These are phyloP conservation scores for Bullera alba DNA, from an alignment of 768 basidiomycete species.

Conservation along the genomic window DNA sequence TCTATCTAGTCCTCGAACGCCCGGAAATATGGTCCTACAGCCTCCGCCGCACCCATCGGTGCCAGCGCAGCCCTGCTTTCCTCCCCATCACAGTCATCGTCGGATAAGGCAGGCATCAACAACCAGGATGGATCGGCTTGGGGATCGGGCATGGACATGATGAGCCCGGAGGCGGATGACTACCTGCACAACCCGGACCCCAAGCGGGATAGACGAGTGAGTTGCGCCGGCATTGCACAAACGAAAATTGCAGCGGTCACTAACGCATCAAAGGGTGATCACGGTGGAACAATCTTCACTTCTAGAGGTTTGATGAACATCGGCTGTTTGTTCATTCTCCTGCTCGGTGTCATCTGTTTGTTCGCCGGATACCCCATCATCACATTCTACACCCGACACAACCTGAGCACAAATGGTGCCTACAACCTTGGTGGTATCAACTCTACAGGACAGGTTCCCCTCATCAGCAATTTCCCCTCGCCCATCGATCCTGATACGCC, in stretches of 20 bases:
- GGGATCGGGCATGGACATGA: conserved; percentile 16
- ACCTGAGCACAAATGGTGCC: conserved; percentile 47
- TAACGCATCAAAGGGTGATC: too few relatives aligned
- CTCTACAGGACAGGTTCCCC: conserved; percentile 75
- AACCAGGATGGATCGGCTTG: conserved; percentile 12
- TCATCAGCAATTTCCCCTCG: conserved; percentile 58
- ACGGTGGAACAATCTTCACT: conserved; percentile 63
- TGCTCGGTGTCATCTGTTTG: conserved; percentile 62
- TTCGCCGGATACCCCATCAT: conserved; percentile 88
- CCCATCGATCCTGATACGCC: conserved; percentile 78
- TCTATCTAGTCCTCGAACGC: not conserved
- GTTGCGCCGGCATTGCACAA: too few relatives aligned
- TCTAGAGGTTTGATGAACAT: conserved; percentile 75
- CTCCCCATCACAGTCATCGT: conserved; percentile 9
- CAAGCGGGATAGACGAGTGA: conserved; percentile 51
- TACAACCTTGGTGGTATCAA: conserved; percentile 91
- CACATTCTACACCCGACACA: conserved; percentile 49
- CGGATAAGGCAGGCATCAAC: conserved; percentile 7
- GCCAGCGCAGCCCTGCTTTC: conserved; percentile 16
- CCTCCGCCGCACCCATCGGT: conserved; percentile 17
- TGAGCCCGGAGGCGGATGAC: conserved; percentile 69
- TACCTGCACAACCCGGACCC: conserved; percentile 76
- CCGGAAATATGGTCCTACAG: conserved; percentile 30
- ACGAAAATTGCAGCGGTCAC: too few relatives aligned
- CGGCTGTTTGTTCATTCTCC: conserved; percentile 63